Conservation (phyloP, 305 asterid genomes). For the Fraxinus angustifolia region DNA sequence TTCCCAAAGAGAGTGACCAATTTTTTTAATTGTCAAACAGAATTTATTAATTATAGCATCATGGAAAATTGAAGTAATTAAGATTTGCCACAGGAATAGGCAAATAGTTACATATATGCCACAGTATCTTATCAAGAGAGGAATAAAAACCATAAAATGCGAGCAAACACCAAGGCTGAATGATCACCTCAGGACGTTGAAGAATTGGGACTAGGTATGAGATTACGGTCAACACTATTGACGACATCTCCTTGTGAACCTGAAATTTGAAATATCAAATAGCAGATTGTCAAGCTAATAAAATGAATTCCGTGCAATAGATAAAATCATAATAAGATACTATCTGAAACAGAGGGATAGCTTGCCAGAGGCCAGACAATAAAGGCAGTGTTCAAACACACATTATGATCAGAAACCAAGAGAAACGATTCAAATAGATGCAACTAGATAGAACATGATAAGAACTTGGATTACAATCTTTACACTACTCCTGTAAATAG, state of each 20-base stretch:
- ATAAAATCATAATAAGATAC: neutral
- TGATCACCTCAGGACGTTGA: constrained; percentile 82
- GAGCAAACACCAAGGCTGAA: constrained; percentile 15
- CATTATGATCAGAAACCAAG: neutral
- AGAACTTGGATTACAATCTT: neutral
- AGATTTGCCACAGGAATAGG: neutral
- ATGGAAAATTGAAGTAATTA: neutral
- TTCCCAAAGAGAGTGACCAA: neutral
- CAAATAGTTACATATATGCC: constrained; percentile 6
- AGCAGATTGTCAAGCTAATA: constrained; percentile 2
- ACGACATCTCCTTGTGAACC: constrained; percentile 88
- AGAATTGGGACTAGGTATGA: constrained; percentile 86
- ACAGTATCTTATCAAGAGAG: neutral
- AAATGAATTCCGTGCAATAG: neutral
- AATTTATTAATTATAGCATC: neutral
- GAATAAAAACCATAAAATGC: neutral
- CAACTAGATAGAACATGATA: neutral
- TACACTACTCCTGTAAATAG: neutral
- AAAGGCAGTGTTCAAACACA: neutral
- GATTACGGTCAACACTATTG: constrained; percentile 68
- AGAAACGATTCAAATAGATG: neutral
- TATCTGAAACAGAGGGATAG: neutral
- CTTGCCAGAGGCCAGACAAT: neutral
- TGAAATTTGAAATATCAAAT: constrained; percentile 33
- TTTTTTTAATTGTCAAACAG: neutral